Conservation (phyloP, 2,329 filamentous ascomycete species). For the Daldinia sp. region DNA sequence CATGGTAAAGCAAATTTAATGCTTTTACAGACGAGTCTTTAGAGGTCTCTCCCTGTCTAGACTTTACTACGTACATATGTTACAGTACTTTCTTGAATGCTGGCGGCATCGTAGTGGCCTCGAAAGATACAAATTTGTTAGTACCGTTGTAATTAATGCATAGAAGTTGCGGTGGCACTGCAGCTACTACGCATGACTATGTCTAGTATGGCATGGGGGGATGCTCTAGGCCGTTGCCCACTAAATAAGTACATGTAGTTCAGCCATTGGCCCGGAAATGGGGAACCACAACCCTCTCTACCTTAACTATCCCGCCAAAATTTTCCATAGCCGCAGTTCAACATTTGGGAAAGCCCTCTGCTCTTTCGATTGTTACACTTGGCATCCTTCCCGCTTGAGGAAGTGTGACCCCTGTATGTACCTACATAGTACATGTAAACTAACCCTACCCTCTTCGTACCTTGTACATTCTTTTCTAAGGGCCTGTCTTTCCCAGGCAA, state of each 20-base stretch:
- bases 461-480: constrained; percentile 23
- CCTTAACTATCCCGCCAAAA: constrained; percentile 32
- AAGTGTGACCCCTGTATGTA: constrained; percentile 1
- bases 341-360: constrained; percentile 48
- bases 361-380: constrained; percentile 23
- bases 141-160: not conserved
- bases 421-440: constrained; percentile 5
- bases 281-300: constrained; percentile 19
- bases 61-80: not conserved
- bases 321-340: constrained; percentile 42
- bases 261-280: constrained; percentile 34
- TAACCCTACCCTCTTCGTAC: constrained; percentile 16
- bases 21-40: not conserved
- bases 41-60: not conserved
- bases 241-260: not conserved
- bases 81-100: not conserved
- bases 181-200: constrained; percentile 14
- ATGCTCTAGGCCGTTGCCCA: constrained; percentile 13
- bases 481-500: constrained; percentile 10
- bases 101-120: not conserved
- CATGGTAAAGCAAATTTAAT: constrained; percentile 25
- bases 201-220: constrained; percentile 21
- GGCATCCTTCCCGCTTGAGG: constrained; percentile 10
- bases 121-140: not conserved
- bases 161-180: constrained; percentile 24